phyloP scores from a whole-genome alignment of 192 early-diverging fungal genomes.

The Funneliformis mosseae region DNA sequence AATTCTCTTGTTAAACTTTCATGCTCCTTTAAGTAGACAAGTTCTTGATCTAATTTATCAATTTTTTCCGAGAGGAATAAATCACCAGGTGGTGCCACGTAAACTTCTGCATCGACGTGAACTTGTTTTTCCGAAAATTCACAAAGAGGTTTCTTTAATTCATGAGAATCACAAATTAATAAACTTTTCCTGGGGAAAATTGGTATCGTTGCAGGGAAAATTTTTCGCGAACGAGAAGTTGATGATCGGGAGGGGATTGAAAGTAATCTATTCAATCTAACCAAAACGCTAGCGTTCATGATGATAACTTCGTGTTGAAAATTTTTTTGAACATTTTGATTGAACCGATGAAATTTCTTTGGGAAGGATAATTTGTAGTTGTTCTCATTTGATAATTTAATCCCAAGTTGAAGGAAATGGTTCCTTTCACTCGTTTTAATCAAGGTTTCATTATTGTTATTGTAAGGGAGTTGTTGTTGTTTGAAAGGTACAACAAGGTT shows the following conservation, averaged over 20 bases:
- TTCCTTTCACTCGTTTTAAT: too few relatives aligned
- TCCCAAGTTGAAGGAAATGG: not conserved
- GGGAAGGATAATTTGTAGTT: not conserved
- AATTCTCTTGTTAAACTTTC: not conserved
- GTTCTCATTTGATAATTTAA: too few relatives aligned
- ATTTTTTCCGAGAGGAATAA: not conserved
- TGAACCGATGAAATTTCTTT: not conserved
- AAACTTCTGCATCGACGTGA: not conserved
- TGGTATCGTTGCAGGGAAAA: not conserved
- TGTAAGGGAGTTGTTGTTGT: not conserved
- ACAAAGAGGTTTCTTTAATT: too few relatives aligned
- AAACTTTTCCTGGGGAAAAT: not conserved
- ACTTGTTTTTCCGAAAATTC: not conserved
- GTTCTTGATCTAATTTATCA: not conserved
- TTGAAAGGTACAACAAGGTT: not conserved
- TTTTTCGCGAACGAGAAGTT: not conserved
- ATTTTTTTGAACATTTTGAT: not conserved
- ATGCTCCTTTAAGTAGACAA: not conserved
- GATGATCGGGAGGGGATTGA: not conserved
- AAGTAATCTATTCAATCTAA: not conserved
- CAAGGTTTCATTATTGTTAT: too few relatives aligned
- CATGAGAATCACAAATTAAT: not conserved
- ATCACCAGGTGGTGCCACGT: conserved; percentile 9
- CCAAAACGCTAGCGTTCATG: not conserved
- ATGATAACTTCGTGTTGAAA: not conserved